phyloP scores from a whole-genome alignment of 768 basidiomycete genomes.

The Jaapia argillacea region DNA sequence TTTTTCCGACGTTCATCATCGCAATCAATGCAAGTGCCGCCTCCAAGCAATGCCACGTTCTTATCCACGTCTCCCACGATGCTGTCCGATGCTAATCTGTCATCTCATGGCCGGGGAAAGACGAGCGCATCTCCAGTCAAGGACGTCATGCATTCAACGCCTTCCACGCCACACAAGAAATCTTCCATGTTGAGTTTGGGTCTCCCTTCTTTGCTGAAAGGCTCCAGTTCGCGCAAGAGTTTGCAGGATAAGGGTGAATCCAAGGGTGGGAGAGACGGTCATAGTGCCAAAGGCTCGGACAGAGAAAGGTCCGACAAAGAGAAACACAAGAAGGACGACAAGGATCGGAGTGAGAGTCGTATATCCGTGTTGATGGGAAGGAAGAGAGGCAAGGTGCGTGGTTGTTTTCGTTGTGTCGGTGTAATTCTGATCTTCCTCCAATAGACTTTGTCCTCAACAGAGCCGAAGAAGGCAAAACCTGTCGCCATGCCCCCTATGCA shows the following conservation, averaged over 20 bases:
- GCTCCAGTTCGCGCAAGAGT: constrained; percentile 74
- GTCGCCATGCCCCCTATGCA: constrained; percentile 85
- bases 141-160: constrained; percentile 40
- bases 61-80: constrained; percentile 23
- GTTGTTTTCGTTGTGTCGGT: constrained; percentile 1
- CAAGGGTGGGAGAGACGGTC: constrained; percentile 45
- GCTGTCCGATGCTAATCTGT: constrained; percentile 36
- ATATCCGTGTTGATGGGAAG: constrained; percentile 83
- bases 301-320: constrained; percentile 42
- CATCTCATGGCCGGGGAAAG: too few species aligned
- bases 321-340: constrained; percentile 61
- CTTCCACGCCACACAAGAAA: constrained; percentile 62
- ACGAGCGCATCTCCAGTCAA: constrained; percentile 39
- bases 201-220: constrained; percentile 76
- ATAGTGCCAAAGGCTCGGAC: constrained; percentile 36
- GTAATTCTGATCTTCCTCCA: constrained; percentile 5
- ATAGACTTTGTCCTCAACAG: constrained; percentile 78
- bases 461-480: constrained; percentile 64
- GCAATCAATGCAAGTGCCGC: constrained; percentile 69
- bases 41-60: constrained; percentile 21
- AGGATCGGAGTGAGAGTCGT: constrained; percentile 83
- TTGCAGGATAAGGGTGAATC: constrained; percentile 46
- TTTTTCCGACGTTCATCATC: constrained; percentile 91
- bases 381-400: constrained; percentile 80
- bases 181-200: constrained; percentile 76